These are phyloP conservation scores for Pleurotus eryngii DNA, from an alignment of 768 basidiomycete genomes.

Conservation along the genomic window DNA sequence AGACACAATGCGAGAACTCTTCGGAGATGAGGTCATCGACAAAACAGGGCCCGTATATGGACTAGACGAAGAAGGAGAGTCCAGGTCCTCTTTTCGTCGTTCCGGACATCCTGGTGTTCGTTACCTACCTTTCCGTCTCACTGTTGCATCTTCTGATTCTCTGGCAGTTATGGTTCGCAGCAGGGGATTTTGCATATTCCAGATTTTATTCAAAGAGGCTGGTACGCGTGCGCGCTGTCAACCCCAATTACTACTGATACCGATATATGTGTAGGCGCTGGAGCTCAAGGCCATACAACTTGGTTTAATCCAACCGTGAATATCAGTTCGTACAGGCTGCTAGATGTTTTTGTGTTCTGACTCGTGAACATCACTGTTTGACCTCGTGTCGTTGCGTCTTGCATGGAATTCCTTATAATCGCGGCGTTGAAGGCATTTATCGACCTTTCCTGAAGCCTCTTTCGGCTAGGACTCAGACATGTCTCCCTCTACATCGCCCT, in stretches of 20 bases:
- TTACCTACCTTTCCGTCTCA: background rate
- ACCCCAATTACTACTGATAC: background rate
- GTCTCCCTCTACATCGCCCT: too few relatives aligned
- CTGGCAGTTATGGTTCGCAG: slow-evolving; percentile 36
- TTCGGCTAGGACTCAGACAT: too few relatives aligned
- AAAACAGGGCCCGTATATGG: slow-evolving; percentile 31
- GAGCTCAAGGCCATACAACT: background rate
- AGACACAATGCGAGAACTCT: slow-evolving; percentile 24
- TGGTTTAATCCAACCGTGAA: background rate
- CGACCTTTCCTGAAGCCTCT: too few relatives aligned
- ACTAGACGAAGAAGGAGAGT: slow-evolving; percentile 38
- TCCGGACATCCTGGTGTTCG: slow-evolving; percentile 41
- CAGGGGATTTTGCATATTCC: slow-evolving; percentile 30
- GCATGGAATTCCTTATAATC: too few relatives aligned
- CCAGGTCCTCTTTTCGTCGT: slow-evolving; percentile 32
- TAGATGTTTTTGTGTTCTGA: too few relatives aligned
- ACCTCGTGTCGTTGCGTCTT: too few relatives aligned
- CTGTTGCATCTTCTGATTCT: background rate
- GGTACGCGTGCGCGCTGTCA: slow-evolving; percentile 18
- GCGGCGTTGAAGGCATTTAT: too few relatives aligned
- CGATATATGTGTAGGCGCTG: background rate
- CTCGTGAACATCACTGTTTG: too few relatives aligned
- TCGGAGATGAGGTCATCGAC: slow-evolving; percentile 32
- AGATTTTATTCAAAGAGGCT: slow-evolving; percentile 34
- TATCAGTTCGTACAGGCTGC: too few relatives aligned